phyloP scores from a whole-genome alignment of 345 rosid genomes.

The Lepidium sativum region DNA sequence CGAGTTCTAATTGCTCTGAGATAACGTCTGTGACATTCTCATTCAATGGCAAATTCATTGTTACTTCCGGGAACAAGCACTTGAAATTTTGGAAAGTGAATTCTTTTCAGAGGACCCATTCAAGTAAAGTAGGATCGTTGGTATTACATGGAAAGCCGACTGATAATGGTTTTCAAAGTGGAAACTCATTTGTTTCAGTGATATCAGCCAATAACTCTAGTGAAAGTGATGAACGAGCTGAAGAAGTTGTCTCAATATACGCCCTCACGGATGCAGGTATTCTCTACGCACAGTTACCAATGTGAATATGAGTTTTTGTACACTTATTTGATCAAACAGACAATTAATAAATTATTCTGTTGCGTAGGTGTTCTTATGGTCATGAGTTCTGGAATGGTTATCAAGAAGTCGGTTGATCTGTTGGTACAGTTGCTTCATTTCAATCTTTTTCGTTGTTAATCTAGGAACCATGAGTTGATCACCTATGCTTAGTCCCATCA shows the following conservation, averaged over 20 bases:
- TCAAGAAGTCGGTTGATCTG: constrained; percentile 47
- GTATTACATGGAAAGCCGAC: constrained; percentile 48
- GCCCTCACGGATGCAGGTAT: constrained; percentile 69
- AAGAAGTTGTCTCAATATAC: constrained; percentile 33
- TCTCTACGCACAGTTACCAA: neutral
- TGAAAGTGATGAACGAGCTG: constrained; percentile 28
- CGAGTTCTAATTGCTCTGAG: constrained; percentile 48
- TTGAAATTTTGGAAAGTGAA: constrained; percentile 65
- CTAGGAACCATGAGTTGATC: neutral
- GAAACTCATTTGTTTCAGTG: constrained; percentile 55
- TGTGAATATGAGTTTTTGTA: neutral
- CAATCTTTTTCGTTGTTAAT: neutral
- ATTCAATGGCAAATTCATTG: constrained; percentile 45
- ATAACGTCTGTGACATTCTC: constrained; percentile 64
- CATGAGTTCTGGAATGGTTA: constrained; percentile 36
- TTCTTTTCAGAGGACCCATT: constrained; percentile 44
- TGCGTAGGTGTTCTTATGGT: constrained; percentile 58
- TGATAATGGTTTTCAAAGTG: constrained; percentile 53
- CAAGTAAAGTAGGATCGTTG: constrained; percentile 32
- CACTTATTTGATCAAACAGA: neutral
- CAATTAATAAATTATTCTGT: constrained; percentile 1
- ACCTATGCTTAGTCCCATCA: neutral
- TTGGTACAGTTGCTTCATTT: constrained; percentile 35
- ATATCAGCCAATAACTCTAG: constrained; percentile 27
- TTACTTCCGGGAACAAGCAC: constrained; percentile 78